Percentiles rank a stretch among this genome's conserved stretches.
Conservation (phyloP, 805 yeast genomes). For the Metschnikowia lochheadii region DNA sequence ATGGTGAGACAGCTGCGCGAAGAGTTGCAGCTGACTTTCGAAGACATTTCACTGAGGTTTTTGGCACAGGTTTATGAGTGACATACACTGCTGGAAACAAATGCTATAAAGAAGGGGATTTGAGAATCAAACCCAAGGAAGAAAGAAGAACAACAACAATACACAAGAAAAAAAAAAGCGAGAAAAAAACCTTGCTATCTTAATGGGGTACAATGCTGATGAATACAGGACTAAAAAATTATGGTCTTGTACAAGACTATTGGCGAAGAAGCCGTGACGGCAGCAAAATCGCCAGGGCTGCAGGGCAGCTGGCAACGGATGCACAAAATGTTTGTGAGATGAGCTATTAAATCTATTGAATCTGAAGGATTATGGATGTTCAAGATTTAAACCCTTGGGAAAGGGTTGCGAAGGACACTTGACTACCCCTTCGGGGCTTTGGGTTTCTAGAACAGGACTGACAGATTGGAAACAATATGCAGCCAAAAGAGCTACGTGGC, state of each 20-base stretch:
- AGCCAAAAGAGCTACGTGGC: background rate
- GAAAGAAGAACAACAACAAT: background rate
- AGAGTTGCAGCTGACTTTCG: background rate
- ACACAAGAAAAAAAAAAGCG: too few species aligned
- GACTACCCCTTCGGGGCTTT: background rate
- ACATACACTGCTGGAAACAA: background rate
- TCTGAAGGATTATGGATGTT: background rate
- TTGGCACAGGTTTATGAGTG: background rate
- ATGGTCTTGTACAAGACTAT: background rate
- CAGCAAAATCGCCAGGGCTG: background rate
- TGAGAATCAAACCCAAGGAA: too few species aligned
- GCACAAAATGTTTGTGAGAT: background rate
- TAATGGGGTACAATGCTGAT: background rate
- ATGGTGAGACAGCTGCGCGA: background rate
- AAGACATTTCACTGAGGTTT: background rate
- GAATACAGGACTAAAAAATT: background rate
- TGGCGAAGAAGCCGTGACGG: too few species aligned
- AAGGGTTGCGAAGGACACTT: background rate
- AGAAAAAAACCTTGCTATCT: background rate
- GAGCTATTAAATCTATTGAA: background rate
- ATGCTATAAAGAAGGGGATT: background rate
- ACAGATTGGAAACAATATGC: background rate
- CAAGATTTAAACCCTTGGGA: background rate
- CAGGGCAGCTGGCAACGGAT: background rate
- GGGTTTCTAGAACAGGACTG: background rate